A percentile compares a stretch with the other conserved stretches of the same genome.
Conservation (phyloP, 1,284 basidiomycete genomes). For the Sporisorium reilianum region DNA sequence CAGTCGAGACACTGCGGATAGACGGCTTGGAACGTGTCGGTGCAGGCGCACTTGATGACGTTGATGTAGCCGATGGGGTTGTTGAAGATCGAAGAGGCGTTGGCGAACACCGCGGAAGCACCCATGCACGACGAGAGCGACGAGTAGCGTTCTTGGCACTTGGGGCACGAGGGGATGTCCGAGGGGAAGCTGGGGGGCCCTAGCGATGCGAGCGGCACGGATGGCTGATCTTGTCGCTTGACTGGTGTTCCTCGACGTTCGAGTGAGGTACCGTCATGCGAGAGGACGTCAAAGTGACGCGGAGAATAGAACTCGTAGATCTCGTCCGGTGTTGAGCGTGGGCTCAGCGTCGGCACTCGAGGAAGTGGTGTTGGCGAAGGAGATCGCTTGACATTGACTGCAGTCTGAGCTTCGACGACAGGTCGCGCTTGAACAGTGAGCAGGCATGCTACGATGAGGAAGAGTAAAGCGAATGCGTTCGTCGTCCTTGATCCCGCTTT, state of each 20-base stretch:
- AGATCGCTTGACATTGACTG: conserved; percentile 14
- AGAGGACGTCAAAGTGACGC: neutral
- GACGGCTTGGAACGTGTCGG: conserved; percentile 76
- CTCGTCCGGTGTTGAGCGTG: conserved; percentile 48
- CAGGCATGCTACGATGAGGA: neutral
- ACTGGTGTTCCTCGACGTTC: neutral
- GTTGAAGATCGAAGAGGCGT: conserved; percentile 59
- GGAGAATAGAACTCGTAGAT: conserved; percentile 50
- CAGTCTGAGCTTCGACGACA: conserved; percentile 3
- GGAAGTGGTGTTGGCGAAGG: conserved; percentile 37
- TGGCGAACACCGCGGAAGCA: conserved; percentile 51
- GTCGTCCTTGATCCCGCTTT: neutral
- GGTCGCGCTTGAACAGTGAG: conserved; percentile 8
- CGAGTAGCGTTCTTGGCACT: conserved; percentile 54
- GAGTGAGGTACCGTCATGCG: neutral
- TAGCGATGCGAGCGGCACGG: conserved; percentile 45
- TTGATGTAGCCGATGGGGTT: conserved; percentile 55
- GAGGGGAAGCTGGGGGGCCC: conserved; percentile 55
- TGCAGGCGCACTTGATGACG: conserved; percentile 78
- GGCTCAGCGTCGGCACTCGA: conserved; percentile 14
- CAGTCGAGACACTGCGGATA: conserved; percentile 81
- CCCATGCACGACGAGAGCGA: conserved; percentile 57
- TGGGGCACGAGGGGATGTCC: conserved; percentile 51
- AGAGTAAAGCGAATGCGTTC: neutral
- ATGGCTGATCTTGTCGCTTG: conserved; percentile 44